Evolutionary conservation across 768 basidiomycete genomes (phyloP), one percentile per base, ranked within the genome.

Genomic region (Phaffia australis): DNA sequence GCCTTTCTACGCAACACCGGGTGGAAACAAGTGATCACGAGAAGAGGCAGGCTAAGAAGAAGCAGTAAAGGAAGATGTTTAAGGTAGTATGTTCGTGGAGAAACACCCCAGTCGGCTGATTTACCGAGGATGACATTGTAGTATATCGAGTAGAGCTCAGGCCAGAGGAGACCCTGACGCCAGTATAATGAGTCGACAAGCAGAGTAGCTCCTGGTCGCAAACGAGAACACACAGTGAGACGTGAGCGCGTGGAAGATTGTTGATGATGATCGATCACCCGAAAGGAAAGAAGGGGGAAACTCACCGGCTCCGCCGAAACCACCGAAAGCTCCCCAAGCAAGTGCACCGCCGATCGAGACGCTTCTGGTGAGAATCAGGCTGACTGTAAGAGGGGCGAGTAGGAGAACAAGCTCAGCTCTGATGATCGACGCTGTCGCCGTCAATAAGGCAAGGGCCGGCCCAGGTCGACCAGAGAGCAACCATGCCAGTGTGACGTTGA

Each of bases 91-190:
- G 82, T 78, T 3, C 77, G 77, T 0, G 92, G 88, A 0, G 87
- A 89, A 75, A 94, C 89, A 69, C 95, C 95, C 95, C 95, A 99
- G 23, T 92, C 84, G 0, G 85, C 78, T 30, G 87, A 86, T 75
- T 94, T 91, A 18, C 92, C 91, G 73, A 89, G 76, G 6, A 85
- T 78, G 29, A 97, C 83, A 73, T 98, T 99, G 79, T 89, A 99
- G 70, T 84, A 84, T 15, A 93, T 70, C 0, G 83, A 81, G 1
- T 83, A 79, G 19, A 88, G 78, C 74, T 98, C 95, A 0, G 95
- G 93, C 93, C 92, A 97, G 0, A 93, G 73, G 30, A 27, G 60
- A 5, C 83, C 80, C 71, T 73, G 69, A 47, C 47, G 73, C 91
- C 94, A 97, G 75, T 94, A 87, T 77, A 86, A 87, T 0, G 89